Evolutionary conservation across 1,139 yeast genomes (phyloP).

Genomic region (Kluyveromyces sp.): DNA sequence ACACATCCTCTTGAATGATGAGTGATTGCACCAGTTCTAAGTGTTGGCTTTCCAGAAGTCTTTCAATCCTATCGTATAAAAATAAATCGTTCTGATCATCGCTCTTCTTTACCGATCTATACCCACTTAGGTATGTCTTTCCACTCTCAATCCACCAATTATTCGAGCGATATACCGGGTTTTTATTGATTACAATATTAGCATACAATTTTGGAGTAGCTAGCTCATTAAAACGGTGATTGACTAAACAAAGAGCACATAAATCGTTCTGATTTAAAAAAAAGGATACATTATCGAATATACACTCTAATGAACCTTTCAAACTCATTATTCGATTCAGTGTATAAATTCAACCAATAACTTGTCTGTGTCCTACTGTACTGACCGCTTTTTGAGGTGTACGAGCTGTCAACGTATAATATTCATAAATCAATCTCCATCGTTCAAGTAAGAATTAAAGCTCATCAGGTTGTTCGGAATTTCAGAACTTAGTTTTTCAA

Average conservation of each 20-base stretch:
- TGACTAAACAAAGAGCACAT: conserved; percentile 14
- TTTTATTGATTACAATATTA: conserved; percentile 23
- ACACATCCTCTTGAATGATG: conserved; percentile 19
- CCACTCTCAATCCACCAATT: conserved; percentile 28
- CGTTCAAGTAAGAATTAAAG: neutral
- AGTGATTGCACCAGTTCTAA: conserved; percentile 11
- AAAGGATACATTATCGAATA: neutral
- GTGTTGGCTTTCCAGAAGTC: conserved; percentile 18
- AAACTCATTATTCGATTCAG: neutral
- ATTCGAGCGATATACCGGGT: conserved; percentile 23
- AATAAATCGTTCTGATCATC: conserved; percentile 31
- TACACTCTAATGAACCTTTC: neutral
- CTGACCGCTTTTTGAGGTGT: no score
- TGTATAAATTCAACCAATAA: neutral
- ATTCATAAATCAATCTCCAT: neutral
- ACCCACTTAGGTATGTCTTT: conserved; percentile 29
- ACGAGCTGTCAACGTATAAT: no score
- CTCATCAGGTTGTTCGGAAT: neutral
- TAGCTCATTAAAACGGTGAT: conserved; percentile 11
- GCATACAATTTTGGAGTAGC: conserved; percentile 21
- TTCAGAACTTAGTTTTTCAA: neutral
- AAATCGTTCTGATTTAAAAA: conserved; percentile 29
- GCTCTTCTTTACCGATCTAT: conserved; percentile 18
- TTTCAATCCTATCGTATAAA: conserved; percentile 27
- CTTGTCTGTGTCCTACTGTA: no score